These are phyloP conservation scores for Oryza coarctata DNA, from an alignment of 176 grass and related monocot species.

Conservation along the genomic window DNA sequence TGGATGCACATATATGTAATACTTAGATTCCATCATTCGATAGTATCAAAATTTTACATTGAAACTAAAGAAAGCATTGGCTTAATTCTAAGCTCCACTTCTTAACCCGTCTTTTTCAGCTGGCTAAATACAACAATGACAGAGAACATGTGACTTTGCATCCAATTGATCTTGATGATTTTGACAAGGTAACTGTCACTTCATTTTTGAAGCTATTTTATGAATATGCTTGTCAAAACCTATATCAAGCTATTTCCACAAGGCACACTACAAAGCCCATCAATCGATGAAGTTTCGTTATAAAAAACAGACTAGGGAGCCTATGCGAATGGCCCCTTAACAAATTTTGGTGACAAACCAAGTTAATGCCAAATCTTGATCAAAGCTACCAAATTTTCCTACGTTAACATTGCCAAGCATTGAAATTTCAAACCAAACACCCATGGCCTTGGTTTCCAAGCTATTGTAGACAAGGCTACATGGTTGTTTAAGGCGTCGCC, in stretches of 20 bases:
- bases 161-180: slow-evolving; percentile 83
- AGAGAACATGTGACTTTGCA: slow-evolving; percentile 82
- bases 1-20: neutral
- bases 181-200: slow-evolving; percentile 64
- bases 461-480: neutral
- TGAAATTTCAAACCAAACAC: neutral
- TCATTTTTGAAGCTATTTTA: slow-evolving; percentile 14
- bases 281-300: neutral
- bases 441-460: neutral
- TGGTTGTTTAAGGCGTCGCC: no score
- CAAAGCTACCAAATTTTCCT: neutral
- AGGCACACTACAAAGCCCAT: neutral
- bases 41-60: slow-evolving; percentile 24
- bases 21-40: neutral
- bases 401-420: neutral
- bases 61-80: neutral
- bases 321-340: neutral
- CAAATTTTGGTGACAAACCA: neutral
- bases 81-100: slow-evolving; percentile 18
- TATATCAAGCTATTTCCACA: neutral
- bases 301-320: neutral
- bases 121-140: slow-evolving; percentile 98
- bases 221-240: neutral
- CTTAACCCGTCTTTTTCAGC: slow-evolving; percentile 41
- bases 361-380: neutral